Evolutionary conservation across 257 asterid species (phyloP).

Genomic region (Ilex aquifolium): DNA sequence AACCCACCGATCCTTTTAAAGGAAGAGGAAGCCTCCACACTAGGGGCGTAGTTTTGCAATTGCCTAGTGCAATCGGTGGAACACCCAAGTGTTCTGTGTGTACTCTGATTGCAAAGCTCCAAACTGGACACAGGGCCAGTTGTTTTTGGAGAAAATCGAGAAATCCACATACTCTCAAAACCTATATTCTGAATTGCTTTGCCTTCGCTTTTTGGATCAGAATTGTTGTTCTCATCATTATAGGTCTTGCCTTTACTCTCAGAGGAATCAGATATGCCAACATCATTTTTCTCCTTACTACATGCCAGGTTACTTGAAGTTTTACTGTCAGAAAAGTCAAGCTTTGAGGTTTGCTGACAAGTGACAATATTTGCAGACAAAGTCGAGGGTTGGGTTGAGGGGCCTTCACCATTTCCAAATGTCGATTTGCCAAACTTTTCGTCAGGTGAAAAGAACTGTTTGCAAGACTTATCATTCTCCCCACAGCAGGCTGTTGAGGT

Average conservation of each 20-base stretch:
- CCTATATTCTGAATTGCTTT: constrained; percentile 12
- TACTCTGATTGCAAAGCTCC: constrained; percentile 19
- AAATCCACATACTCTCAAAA: constrained; percentile 56
- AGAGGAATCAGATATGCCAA: constrained; percentile 17
- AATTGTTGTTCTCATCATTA: constrained; percentile 10
- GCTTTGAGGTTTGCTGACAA: constrained; percentile 9
- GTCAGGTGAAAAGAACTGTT: constrained; percentile 10
- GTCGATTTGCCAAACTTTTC: constrained; percentile 18
- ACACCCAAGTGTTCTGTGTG: constrained; percentile 11
- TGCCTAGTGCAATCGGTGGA: constrained; percentile 8
- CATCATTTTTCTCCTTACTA: constrained; percentile 4
- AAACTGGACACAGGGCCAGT: constrained; percentile 8
- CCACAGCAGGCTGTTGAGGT: constrained; percentile 13
- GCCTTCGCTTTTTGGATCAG: constrained; percentile 17
- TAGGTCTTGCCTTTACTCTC: constrained; percentile 11
- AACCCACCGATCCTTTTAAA: constrained; percentile 8
- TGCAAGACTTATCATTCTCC: constrained; percentile 11
- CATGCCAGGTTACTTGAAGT: constrained; percentile 12
- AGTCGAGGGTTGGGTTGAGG: constrained; percentile 19
- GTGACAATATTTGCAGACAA: constrained; percentile 16
- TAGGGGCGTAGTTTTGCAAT: constrained; percentile 10
- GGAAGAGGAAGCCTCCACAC: constrained; percentile 20
- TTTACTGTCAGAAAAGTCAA: constrained; percentile 22
- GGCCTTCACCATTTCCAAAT: constrained; percentile 12
- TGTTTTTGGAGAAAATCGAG: constrained; percentile 43